Conservation (phyloP, 495 filamentous ascomycete species). For the Aspergillus cavernicola region DNA sequence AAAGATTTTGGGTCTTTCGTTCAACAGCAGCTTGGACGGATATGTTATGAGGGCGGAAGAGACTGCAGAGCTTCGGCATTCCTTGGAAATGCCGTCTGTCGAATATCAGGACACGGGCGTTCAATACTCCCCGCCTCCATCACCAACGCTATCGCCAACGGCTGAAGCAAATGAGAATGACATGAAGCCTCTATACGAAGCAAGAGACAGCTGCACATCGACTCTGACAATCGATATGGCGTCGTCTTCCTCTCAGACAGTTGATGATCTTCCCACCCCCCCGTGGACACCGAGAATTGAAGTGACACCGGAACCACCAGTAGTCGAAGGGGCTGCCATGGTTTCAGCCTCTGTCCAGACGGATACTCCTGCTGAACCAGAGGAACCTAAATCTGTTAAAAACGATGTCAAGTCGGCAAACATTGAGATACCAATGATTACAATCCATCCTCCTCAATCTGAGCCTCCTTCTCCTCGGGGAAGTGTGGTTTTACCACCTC, state of each 20-base stretch:
- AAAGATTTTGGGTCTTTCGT: constrained; percentile 46
- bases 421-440: constrained; percentile 56
- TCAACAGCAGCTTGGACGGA: constrained; percentile 21
- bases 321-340: constrained; percentile 29
- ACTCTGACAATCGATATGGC: constrained; percentile 53
- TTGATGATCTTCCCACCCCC: constrained; percentile 62
- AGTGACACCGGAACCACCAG: constrained; percentile 19
- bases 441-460: constrained; percentile 61
- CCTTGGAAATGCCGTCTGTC: constrained; percentile 15
- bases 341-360: constrained; percentile 72
- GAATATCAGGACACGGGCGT: constrained; percentile 70
- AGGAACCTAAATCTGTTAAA: constrained; percentile 14
- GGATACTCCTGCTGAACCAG: constrained; percentile 21
- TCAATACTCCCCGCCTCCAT: constrained; percentile 79
- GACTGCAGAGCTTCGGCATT: constrained; percentile 13
- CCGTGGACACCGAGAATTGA: constrained; percentile 61
- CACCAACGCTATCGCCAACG: constrained; percentile 48
- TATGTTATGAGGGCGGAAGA: constrained; percentile 22
- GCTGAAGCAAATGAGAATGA: constrained; percentile 1
- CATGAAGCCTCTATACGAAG: constrained; percentile 11
- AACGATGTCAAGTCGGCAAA: constrained; percentile 16
- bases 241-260: constrained; percentile 69
- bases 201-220: constrained; percentile 29
- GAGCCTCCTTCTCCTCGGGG: constrained; percentile 60
- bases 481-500: constrained; percentile 59